These are phyloP conservation scores for Echinosophora koreensis DNA, from an alignment of 306 rosid species.

Conservation along the genomic window DNA sequence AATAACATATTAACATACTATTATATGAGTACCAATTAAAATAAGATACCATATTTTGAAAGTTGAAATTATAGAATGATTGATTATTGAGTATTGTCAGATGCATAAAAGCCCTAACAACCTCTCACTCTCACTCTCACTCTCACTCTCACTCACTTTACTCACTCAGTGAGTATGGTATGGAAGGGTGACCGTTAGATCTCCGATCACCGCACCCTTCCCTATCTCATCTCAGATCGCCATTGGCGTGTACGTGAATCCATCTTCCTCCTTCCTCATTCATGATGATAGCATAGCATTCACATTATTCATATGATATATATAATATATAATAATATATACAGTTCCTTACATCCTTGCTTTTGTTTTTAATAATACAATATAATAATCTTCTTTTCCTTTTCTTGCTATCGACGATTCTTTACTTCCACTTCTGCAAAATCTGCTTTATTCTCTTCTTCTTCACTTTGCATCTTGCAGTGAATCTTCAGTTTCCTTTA, in stretches of 20 bases:
- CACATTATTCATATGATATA: no score
- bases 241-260: conserved; percentile 49
- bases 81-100: background rate
- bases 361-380: conserved; percentile 20
- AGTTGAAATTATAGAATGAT: no score
- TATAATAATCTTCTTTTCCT: conserved; percentile 18
- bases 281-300: background rate
- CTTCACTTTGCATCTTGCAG: background rate
- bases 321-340: background rate
- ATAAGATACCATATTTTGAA: no score
- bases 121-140: conserved; percentile 15
- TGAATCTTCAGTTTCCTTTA: background rate
- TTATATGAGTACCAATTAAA: no score
- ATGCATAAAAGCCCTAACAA: conserved; percentile 55
- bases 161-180: background rate
- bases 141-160: background rate
- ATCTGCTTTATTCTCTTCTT: conserved; percentile 50
- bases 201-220: conserved; percentile 43
- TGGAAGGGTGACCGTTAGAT: conserved; percentile 57
- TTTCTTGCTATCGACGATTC: conserved; percentile 60
- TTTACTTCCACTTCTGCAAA: conserved; percentile 65
- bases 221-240: conserved; percentile 43
- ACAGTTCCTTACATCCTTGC: background rate
- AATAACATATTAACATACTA: no score
- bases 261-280: conserved; percentile 12